These are phyloP conservation scores for Erigeron philadelphicus DNA, from an alignment of 140 eudicot genomes.

Conservation along the genomic window DNA sequence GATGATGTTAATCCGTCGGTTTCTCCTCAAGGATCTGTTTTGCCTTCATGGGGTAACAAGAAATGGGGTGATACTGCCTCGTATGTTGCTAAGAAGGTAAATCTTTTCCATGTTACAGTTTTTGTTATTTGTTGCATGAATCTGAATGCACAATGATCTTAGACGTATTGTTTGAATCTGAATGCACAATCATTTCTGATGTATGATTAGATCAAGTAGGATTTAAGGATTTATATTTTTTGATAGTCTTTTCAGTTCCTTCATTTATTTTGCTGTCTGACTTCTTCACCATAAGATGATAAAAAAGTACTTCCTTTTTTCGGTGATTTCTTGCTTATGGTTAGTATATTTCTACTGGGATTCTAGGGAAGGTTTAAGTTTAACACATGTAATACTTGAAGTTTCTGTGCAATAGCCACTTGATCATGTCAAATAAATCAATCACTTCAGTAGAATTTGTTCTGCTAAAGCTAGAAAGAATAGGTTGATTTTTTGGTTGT, in stretches of 20 bases:
- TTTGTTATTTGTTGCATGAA: constrained; percentile 2
- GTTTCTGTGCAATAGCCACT: not conserved
- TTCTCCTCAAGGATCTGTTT: constrained; percentile 50
- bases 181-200: constrained; percentile 6
- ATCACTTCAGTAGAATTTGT: not conserved
- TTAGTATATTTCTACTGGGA: not conserved
- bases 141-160: no score
- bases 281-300: constrained; percentile 12
- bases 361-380: no score
- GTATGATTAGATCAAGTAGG: not conserved
- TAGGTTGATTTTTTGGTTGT: not conserved
- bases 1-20: constrained; percentile 43
- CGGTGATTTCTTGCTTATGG: constrained; percentile 4
- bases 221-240: not conserved
- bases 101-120: not conserved
- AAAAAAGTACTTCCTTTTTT: constrained; percentile 4
- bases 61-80: constrained; percentile 86
- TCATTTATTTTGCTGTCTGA: not conserved
- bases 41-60: constrained; percentile 44
- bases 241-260: not conserved
- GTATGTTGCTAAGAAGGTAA: constrained; percentile 76
- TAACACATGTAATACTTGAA: no score
- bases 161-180: not conserved
- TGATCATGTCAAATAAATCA: not conserved
- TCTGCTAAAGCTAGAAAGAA: not conserved